Percentiles rank a stretch among this genome's conserved stretches.
Evolutionary conservation across 1,284 basidiomycete genomes (phyloP).

Genomic region (Gymnopus androsaceus): DNA sequence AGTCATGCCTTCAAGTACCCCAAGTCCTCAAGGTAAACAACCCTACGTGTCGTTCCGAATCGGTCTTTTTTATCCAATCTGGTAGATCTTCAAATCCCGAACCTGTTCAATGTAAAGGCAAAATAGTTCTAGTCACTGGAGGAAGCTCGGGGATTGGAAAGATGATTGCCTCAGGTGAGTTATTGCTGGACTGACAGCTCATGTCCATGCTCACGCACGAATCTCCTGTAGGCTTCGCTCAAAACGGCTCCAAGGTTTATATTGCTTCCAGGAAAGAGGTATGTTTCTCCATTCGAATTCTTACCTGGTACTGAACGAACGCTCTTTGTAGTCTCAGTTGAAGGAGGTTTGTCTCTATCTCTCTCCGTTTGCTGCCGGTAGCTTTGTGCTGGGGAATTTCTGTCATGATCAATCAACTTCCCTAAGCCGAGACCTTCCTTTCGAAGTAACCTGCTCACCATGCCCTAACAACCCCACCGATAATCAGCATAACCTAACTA

Average conservation of each 20-base stretch:
- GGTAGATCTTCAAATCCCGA: too few relatives aligned
- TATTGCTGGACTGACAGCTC: not conserved
- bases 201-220: not conserved
- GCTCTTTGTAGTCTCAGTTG: constrained; percentile 67
- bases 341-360: constrained; percentile 56
- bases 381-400: too few relatives aligned
- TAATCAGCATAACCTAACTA: constrained; percentile 2
- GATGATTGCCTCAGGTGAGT: constrained; percentile 71
- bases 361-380: not conserved
- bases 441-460: too few relatives aligned
- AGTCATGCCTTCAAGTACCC: not conserved
- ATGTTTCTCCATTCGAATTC: too few relatives aligned
- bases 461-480: too few relatives aligned
- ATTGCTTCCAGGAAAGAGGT: constrained; percentile 87
- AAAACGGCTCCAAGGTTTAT: constrained; percentile 83
- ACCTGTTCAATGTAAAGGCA: not conserved
- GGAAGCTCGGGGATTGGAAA: constrained; percentile 79
- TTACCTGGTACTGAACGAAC: too few relatives aligned
- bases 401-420: too few relatives aligned
- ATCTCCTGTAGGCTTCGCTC: constrained; percentile 54
- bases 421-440: too few relatives aligned
- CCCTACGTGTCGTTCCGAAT: too few relatives aligned
- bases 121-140: constrained; percentile 74
- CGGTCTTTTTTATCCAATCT: too few relatives aligned
- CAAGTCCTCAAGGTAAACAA: not conserved